phyloP scores from a whole-genome alignment of 768 basidiomycete species.

The Tephrocybe sp. region DNA sequence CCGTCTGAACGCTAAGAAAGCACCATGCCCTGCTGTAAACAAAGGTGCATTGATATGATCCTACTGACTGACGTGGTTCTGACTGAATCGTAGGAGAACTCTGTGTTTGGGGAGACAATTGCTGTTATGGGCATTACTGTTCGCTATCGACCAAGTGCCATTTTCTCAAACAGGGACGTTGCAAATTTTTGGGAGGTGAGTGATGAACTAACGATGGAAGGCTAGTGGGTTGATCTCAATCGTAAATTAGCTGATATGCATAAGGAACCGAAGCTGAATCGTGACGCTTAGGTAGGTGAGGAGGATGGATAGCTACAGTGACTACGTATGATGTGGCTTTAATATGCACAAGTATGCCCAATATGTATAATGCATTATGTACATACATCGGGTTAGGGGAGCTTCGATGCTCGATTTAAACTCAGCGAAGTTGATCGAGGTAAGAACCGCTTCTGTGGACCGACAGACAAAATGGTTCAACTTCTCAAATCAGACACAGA shows the following conservation, averaged over 20 bases:
- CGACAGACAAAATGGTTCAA: constrained; percentile 18
- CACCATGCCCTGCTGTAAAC: constrained; percentile 58
- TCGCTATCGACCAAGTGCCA: constrained; percentile 39
- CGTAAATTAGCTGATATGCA: constrained; percentile 37
- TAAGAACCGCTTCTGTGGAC: constrained; percentile 25
- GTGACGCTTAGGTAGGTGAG: constrained; percentile 5
- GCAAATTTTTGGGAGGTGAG: constrained; percentile 62
- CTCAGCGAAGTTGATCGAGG: constrained; percentile 32
- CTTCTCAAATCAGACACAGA: constrained; percentile 9
- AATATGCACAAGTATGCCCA: background rate
- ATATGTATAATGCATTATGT: constrained; percentile 1
- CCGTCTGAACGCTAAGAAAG: constrained; percentile 54
- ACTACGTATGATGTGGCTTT: background rate
- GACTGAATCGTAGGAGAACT: constrained; percentile 38
- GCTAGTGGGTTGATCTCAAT: constrained; percentile 17
- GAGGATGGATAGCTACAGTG: background rate
- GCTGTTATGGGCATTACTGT: constrained; percentile 55
- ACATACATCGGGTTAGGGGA: background rate
- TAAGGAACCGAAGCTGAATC: constrained; percentile 27
- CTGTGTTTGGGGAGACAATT: constrained; percentile 59
- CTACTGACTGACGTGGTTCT: constrained; percentile 6
- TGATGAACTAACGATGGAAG: constrained; percentile 10
- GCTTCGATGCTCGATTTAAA: constrained; percentile 17
- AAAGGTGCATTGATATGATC: constrained; percentile 34
- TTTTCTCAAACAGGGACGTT: constrained; percentile 51